Base-by-base conservation (phyloP, 768 basidiomycete genomes). In the Suillus tomentosus region DNA sequence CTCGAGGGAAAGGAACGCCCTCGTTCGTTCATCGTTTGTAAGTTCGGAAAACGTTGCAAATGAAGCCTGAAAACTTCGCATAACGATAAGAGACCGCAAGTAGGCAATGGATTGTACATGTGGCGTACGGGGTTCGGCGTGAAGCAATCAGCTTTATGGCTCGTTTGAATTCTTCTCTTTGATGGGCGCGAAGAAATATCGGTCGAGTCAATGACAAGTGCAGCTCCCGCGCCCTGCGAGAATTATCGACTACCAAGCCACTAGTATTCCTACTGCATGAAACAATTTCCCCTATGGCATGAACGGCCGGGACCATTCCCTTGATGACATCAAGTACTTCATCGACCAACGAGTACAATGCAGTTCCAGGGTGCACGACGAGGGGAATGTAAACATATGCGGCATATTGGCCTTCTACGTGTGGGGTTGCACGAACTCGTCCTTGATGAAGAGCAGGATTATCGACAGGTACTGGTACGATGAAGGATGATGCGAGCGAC, bases 161-260 rank as follows among this genome's bases (percentile, higher is more conserved):
- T 37, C 78, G 79, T 67, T 86, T 89, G 45, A 96, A 78, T 3
- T 87, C 88, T 40, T 92, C 87, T 63, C 87, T 80, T 74, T 97
- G 95, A 72, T 95, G 87, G 3, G 88, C 82, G 22, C 91, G 86
- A 37, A 97, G 77, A 71, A 86, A 94, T 36, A 91, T 82, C 11
- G 95, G 94, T 5, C 92, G 85, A 0, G 94, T 90, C 14, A 99
- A 79, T 2, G 95, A 96, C 48, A 99, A 79, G 69, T 97, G 96
- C 40, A 97, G 80, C 66, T 90, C 87, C 19, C 64, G 64, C 39
- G 69, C 70, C 54, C 64, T 39, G 13, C 66, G 70, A 34, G 70
- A 68, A 36, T 56, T 67, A 31, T 56, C 60, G 22, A 36, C 34
- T 17, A 19, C 8, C 61, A 31, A 40, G 19, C n/a, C 56, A 36